phyloP scores from a whole-genome alignment of 305 asterid genomes.

The Petunia hybrid region DNA sequence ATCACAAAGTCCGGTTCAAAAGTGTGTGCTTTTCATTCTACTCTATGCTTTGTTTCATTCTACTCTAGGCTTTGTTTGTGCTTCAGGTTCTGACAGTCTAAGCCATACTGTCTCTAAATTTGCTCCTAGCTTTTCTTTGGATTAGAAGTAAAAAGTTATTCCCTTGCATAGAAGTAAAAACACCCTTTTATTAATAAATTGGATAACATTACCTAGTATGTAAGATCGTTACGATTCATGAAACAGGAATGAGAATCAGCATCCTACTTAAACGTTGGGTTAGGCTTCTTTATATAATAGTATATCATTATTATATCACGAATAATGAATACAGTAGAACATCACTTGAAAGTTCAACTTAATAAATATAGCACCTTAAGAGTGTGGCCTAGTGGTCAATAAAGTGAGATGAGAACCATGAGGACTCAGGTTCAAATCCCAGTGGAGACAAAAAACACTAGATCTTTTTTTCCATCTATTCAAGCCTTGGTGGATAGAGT shows the following conservation, averaged over 20 bases:
- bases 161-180: background rate
- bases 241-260: background rate
- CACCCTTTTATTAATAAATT: background rate
- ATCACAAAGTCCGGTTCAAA: background rate
- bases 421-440: too few species aligned
- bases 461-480: too few species aligned
- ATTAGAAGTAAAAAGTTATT: background rate
- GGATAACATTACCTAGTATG: background rate
- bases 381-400: too few species aligned
- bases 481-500: too few species aligned
- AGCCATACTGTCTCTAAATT: background rate
- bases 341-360: background rate
- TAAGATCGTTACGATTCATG: background rate
- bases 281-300: background rate
- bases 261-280: slow-evolving; percentile 4
- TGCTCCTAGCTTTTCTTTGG: background rate
- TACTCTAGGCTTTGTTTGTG: background rate
- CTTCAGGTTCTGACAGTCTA: background rate
- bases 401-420: too few species aligned
- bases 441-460: too few species aligned
- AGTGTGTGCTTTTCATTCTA: background rate
- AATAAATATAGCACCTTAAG: too few species aligned
- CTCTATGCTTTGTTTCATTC: background rate
- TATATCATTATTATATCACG: background rate
- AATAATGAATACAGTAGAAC: background rate